Evolutionary conservation across 2,329 filamentous ascomycete species (phyloP).

Genomic region (Colletotrichum ledebouriae): DNA sequence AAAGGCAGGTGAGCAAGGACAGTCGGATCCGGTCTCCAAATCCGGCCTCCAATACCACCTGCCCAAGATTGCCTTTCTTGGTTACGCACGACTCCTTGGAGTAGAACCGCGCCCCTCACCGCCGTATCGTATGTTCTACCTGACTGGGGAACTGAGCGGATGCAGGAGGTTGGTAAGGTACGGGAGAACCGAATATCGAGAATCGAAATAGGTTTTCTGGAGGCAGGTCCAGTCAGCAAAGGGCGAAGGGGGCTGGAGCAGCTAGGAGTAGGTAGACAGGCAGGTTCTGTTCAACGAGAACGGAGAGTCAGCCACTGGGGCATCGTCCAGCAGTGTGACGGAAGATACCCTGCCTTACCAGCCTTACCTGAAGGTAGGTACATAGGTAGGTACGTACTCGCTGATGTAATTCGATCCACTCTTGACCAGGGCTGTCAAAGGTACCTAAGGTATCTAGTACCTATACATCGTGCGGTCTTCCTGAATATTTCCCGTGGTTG

Average conservation of each 20-base stretch:
- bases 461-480: background rate
- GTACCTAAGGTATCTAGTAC: background rate
- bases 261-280: background rate
- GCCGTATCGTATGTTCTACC: no score
- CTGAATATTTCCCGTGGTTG: no score
- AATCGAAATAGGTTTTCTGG: conserved; percentile 1
- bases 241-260: no score
- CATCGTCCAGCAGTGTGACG: no score
- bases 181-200: conserved; percentile 1
- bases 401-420: conserved; percentile 35
- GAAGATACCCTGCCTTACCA: no score
- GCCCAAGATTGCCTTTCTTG: background rate
- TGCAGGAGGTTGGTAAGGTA: background rate
- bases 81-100: background rate
- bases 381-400: background rate
- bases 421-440: background rate
- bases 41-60: background rate
- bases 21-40: background rate
- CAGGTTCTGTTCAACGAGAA: conserved; percentile 2
- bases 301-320: conserved; percentile 11
- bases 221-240: no score
- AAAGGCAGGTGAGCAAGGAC: background rate
- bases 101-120: no score
- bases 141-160: no score
- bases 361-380: background rate